A percentile compares a stretch with the other conserved stretches of the same genome.
Conservation (phyloP, 2,329 filamentous ascomycete species). For the Elsinoe batatas region DNA sequence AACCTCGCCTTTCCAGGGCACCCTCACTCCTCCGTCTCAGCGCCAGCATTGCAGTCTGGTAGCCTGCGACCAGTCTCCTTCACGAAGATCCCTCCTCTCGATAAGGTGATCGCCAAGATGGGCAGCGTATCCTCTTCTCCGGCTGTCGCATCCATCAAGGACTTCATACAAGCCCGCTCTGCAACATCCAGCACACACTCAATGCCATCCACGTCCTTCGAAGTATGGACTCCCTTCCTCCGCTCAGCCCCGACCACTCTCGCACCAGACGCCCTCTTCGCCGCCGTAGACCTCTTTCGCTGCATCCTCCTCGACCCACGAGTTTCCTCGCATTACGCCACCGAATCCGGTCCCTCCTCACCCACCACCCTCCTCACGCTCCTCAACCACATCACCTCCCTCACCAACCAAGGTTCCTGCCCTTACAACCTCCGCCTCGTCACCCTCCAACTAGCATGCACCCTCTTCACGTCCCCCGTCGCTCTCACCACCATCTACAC, state of each 20-base stretch:
- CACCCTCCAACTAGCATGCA: slow-evolving; percentile 72
- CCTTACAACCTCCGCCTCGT: slow-evolving; percentile 79
- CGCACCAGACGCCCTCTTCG: slow-evolving; percentile 59
- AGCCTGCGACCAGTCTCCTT: slow-evolving; percentile 63
- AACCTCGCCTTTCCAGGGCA: slow-evolving; percentile 68
- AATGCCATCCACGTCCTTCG: slow-evolving; percentile 56
- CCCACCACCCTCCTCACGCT: slow-evolving; percentile 50
- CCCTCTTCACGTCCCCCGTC: slow-evolving; percentile 67
- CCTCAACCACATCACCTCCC: slow-evolving; percentile 44
- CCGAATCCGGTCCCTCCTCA: slow-evolving; percentile 51
- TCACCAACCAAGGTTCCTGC: slow-evolving; percentile 48
- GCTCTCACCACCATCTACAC: slow-evolving; percentile 44
- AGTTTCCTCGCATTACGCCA: slow-evolving; percentile 71
- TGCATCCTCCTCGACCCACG: slow-evolving; percentile 67
- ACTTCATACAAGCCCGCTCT: slow-evolving; percentile 59
- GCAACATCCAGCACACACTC: slow-evolving; percentile 47
- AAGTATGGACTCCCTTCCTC: slow-evolving; percentile 54
- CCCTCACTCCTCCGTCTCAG: slow-evolving; percentile 58
- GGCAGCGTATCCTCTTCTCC: slow-evolving; percentile 50
- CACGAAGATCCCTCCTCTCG: slow-evolving; percentile 67
- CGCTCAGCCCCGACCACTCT: slow-evolving; percentile 45
- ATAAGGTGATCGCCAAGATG: slow-evolving; percentile 73
- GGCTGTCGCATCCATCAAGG: slow-evolving; percentile 53
- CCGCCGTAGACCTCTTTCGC: slow-evolving; percentile 75
- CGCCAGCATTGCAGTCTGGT: slow-evolving; percentile 59